phyloP scores from a whole-genome alignment of 169 alveolate species.

The Miamiensis avidus region DNA sequence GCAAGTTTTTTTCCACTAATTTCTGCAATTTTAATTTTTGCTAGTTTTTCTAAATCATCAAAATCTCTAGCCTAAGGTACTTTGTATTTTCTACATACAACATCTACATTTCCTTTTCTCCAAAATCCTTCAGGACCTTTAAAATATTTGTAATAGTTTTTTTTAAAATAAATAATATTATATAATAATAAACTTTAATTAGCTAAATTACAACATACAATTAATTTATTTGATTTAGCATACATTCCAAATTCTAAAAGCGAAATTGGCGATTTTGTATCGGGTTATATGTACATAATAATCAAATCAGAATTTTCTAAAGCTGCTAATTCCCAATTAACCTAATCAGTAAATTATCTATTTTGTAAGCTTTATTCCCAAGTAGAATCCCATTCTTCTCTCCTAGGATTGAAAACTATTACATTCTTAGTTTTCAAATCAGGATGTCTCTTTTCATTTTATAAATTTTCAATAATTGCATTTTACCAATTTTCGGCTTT shows the following conservation, averaged over 20 bases:
- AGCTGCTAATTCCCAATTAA: not conserved
- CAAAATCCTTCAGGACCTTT: not conserved
- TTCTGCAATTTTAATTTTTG: not conserved
- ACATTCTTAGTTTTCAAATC: not conserved
- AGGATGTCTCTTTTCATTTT: not conserved
- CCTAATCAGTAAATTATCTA: not conserved
- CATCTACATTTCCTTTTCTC: not conserved
- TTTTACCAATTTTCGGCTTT: not conserved
- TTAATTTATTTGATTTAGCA: not conserved
- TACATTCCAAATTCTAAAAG: not conserved
- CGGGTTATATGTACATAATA: not conserved
- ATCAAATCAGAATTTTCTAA: not conserved
- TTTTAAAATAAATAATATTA: too few relatives aligned
- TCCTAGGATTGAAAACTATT: not conserved
- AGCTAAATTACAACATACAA: not conserved
- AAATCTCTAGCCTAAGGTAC: not conserved
- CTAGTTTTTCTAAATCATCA: not conserved
- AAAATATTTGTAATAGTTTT: too few relatives aligned
- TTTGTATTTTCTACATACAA: not conserved
- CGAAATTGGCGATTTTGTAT: not conserved
- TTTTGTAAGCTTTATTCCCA: not conserved
- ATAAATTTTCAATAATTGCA: too few relatives aligned
- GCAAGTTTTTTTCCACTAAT: not conserved
- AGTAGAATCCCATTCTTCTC: not conserved
- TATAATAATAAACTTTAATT: too few relatives aligned